Evolutionary conservation across 2,329 filamentous ascomycete genomes (phyloP).

Genomic region (Scolecobasidium constrictum): DNA sequence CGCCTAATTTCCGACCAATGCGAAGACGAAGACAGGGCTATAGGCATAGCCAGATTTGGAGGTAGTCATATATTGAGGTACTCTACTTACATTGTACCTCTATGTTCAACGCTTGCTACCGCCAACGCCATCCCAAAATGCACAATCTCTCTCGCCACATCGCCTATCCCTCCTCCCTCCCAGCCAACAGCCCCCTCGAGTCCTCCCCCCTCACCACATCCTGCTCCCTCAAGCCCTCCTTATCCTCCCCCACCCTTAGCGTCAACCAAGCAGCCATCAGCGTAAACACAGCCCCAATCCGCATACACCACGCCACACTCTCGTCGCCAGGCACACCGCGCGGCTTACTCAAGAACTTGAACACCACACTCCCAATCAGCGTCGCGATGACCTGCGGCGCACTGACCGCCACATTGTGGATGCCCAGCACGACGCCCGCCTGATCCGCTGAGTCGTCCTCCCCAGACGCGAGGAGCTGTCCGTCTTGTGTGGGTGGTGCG

Average conservation of each 20-base stretch:
- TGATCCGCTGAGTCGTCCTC: constrained; percentile 57
- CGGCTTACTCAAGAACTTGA: constrained; percentile 77
- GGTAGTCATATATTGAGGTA: too few relatives aligned
- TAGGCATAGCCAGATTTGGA: too few relatives aligned
- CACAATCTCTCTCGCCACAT: too few relatives aligned
- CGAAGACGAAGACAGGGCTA: too few relatives aligned
- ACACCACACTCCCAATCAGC: constrained; percentile 71
- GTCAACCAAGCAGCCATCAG: constrained; percentile 67
- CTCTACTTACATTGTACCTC: too few relatives aligned
- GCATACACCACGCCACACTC: constrained; percentile 76
- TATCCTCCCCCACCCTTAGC: constrained; percentile 53
- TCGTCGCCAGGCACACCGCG: constrained; percentile 74
- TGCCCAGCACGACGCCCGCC: constrained; percentile 81
- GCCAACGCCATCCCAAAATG: too few relatives aligned
- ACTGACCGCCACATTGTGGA: constrained; percentile 92
- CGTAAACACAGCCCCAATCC: constrained; percentile 71
- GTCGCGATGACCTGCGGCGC: constrained; percentile 88
- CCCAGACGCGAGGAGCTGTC: constrained; percentile 27
- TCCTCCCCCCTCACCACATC: background rate
- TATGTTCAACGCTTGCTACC: too few relatives aligned
- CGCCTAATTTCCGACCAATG: too few relatives aligned
- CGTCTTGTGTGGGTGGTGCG: constrained; percentile 25
- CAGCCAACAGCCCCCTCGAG: background rate
- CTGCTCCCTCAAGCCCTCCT: background rate
- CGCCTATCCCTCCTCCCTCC: too few relatives aligned